phyloP scores from a whole-genome alignment of 352 stramenopile genomes.

The Phytophthora nicotianae region DNA sequence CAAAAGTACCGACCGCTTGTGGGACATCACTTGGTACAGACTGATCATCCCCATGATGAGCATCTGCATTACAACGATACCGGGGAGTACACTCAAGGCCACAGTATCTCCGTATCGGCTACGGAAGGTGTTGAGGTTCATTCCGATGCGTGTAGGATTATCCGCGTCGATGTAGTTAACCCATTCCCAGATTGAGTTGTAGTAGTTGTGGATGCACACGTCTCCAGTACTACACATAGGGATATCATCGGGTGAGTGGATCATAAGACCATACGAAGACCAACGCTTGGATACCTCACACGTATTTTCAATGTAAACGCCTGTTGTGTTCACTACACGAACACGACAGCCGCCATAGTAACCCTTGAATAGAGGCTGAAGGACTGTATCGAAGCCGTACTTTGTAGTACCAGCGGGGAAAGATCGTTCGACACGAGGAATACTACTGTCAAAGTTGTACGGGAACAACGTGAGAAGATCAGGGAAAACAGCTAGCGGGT shows the following conservation, averaged over 20 bases:
- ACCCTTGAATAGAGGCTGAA: conserved; percentile 30
- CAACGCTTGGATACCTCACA: conserved; percentile 22
- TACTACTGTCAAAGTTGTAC: conserved; percentile 37
- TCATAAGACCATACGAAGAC: conserved; percentile 30
- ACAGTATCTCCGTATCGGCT: background rate
- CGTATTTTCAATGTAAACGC: conserved; percentile 28
- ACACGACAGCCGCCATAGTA: conserved; percentile 37
- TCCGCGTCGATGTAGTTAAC: background rate
- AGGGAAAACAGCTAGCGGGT: conserved; percentile 18
- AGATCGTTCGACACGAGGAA: conserved; percentile 1
- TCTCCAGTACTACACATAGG: conserved; percentile 6
- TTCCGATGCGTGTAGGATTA: background rate
- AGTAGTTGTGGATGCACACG: conserved; percentile 14
- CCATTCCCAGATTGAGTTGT: background rate
- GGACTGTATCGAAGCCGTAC: conserved; percentile 8
- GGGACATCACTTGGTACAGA: conserved; percentile 39
- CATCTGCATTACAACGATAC: conserved; percentile 15
- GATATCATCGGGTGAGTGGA: conserved; percentile 35
- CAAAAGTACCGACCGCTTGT: conserved; percentile 31
- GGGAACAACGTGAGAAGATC: conserved; percentile 34
- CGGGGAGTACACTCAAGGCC: conserved; percentile 23
- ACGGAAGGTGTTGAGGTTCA: background rate
- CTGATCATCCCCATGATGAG: conserved; percentile 19
- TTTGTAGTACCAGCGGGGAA: conserved; percentile 13
- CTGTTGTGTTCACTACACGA: conserved; percentile 23